Evolutionary conservation across 2,329 filamentous ascomycete species (phyloP).

Genomic region (Calonectria multiphialidica): DNA sequence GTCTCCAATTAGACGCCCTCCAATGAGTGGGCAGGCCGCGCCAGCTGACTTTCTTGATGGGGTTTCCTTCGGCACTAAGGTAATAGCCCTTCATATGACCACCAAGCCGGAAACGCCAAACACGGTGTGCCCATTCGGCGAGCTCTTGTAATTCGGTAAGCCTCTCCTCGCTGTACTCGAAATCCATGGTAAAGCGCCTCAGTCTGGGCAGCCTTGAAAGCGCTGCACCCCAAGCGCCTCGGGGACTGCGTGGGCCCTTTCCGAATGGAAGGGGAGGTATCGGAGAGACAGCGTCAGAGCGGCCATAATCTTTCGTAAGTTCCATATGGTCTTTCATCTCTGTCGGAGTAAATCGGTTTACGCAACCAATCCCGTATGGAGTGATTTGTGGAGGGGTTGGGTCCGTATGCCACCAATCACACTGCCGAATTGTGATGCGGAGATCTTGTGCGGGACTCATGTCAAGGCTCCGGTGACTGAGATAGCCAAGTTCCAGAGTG

Average conservation of each 20-base stretch:
- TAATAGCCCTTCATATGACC: constrained; percentile 29
- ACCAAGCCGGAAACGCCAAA: constrained; percentile 29
- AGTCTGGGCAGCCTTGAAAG: constrained; percentile 21
- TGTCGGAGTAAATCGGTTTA: not conserved
- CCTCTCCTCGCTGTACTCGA: constrained; percentile 23
- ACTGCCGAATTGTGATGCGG: constrained; percentile 19
- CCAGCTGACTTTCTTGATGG: constrained; percentile 21
- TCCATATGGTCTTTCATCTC: constrained; percentile 22
- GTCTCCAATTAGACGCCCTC: not conserved
- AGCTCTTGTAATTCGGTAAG: constrained; percentile 7
- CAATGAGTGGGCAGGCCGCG: constrained; percentile 15
- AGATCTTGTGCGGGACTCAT: constrained; percentile 17
- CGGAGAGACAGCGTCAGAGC: not conserved
- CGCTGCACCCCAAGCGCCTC: constrained; percentile 18
- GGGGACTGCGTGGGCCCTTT: not conserved
- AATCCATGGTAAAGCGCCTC: constrained; percentile 18
- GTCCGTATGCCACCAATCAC: constrained; percentile 12
- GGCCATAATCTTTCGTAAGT: not conserved
- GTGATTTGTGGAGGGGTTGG: constrained; percentile 10
- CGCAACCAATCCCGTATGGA: constrained; percentile 17
- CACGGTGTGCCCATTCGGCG: constrained; percentile 28
- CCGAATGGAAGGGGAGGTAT: constrained; percentile 23
- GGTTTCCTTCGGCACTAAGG: constrained; percentile 19
- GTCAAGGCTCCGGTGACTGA: constrained; percentile 12
- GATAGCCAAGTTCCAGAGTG: constrained; percentile 6